Conservation (phyloP, 495 filamentous ascomycete genomes). For the Penicillium odoratum region DNA sequence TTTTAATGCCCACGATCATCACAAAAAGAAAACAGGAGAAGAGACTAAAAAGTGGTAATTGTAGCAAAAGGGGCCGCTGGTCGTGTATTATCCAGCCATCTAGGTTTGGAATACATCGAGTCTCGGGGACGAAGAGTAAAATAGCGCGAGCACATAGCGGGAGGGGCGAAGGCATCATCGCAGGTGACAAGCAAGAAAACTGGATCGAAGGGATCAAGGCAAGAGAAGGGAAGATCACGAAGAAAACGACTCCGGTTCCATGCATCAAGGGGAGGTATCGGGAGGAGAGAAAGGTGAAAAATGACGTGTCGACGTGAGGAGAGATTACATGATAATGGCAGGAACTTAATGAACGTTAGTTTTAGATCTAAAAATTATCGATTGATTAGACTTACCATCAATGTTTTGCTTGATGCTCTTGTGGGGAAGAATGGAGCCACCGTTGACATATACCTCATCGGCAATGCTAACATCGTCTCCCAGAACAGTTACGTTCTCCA, state of each 20-base stretch:
- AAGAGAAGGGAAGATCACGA: conserved; percentile 34
- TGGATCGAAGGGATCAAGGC: conserved; percentile 17
- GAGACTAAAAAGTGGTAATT: conserved; percentile 26
- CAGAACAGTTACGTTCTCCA: conserved; percentile 96
- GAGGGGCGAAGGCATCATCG: conserved; percentile 10
- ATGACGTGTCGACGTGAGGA: conserved; percentile 34
- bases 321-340: conserved; percentile 79
- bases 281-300: conserved; percentile 19
- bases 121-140: conserved; percentile 19
- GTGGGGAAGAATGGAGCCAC: conserved; percentile 92
- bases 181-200: conserved; percentile 21
- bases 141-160: conserved; percentile 15
- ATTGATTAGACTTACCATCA: conserved; percentile 62
- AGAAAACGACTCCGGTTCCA: conserved; percentile 46
- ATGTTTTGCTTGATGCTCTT: conserved; percentile 99
- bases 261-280: conserved; percentile 42
- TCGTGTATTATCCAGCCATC: conserved; percentile 23
- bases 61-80: conserved; percentile 17
- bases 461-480: conserved; percentile 99
- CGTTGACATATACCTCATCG: conserved; percentile 98
- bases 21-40: conserved; percentile 11
- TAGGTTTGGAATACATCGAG: conserved; percentile 26
- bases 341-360: conserved; percentile 51
- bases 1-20: conserved; percentile 2
- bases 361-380: conserved; percentile 8